Percentiles rank a stretch among this genome's conserved stretches.
These are phyloP conservation scores for Brassica rapa DNA, from an alignment of 345 rosid genomes.

Conservation along the genomic window DNA sequence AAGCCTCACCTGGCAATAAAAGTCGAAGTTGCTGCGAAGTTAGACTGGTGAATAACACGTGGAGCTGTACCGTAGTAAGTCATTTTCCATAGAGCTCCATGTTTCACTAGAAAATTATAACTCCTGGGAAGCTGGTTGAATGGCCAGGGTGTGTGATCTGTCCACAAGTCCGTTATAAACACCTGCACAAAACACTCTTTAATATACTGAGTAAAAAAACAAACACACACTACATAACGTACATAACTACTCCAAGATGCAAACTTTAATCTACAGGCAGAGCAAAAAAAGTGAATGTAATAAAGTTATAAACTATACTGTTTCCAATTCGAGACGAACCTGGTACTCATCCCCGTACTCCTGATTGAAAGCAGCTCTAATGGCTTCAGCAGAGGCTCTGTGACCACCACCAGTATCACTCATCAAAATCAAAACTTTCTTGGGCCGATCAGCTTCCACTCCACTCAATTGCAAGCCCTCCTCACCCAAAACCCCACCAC, in stretches of 20 bases:
- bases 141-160: slow-evolving; percentile 99
- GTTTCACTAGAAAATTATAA: slow-evolving; percentile 95
- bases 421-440: slow-evolving; percentile 94
- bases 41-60: slow-evolving; percentile 84
- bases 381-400: slow-evolving; percentile 98
- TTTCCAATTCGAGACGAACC: slow-evolving; percentile 39
- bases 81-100: slow-evolving; percentile 88
- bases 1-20: slow-evolving; percentile 88
- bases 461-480: slow-evolving; percentile 65
- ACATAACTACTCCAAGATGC: not conserved
- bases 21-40: slow-evolving; percentile 94
- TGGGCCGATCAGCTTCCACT: slow-evolving; percentile 54
- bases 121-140: slow-evolving; percentile 96
- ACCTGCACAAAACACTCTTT: slow-evolving; percentile 71
- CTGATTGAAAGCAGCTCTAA: slow-evolving; percentile 78
- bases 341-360: slow-evolving; percentile 91
- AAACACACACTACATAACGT: slow-evolving; percentile 1
- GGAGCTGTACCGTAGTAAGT: slow-evolving; percentile 92
- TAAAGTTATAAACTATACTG: not conserved
- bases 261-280: not conserved
- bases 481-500: slow-evolving; percentile 49
- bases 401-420: slow-evolving; percentile 99
- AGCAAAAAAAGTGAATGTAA: slow-evolving; percentile 17
- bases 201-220: slow-evolving; percentile 7
- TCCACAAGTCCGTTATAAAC: slow-evolving; percentile 92